A percentile compares a stretch with the other conserved stretches of the same genome.
These are phyloP conservation scores for Crucibulum laeve DNA, from an alignment of 768 basidiomycete genomes.

Conservation along the genomic window DNA sequence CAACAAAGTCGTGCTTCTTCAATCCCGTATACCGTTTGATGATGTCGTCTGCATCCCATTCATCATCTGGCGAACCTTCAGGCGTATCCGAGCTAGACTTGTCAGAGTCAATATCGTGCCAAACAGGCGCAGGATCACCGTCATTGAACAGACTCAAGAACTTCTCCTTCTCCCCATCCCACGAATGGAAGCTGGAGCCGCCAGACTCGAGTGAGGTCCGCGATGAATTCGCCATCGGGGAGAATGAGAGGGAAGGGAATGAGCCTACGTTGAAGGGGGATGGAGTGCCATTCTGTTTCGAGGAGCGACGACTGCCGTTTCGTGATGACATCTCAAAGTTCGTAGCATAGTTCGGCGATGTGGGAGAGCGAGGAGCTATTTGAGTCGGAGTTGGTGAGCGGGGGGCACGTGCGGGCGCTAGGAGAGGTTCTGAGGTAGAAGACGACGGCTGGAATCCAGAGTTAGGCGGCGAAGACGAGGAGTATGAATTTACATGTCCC, in stretches of 20 bases:
- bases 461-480: constrained; percentile 19
- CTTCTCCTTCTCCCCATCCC: constrained; percentile 61
- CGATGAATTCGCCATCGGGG: constrained; percentile 70
- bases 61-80: constrained; percentile 48
- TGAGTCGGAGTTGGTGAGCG: constrained; percentile 72
- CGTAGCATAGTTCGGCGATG: constrained; percentile 31
- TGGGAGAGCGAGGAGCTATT: constrained; percentile 45
- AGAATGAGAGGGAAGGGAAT: constrained; percentile 60
- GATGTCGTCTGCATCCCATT: constrained; percentile 61
- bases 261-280: constrained; percentile 49
- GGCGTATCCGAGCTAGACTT: constrained; percentile 42
- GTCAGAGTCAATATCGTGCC: constrained; percentile 60
- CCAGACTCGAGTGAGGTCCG: constrained; percentile 75
- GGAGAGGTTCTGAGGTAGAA: constrained; percentile 24
- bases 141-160: constrained; percentile 51
- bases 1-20: constrained; percentile 62
- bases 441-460: constrained; percentile 23
- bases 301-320: constrained; percentile 43
- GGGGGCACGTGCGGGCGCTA: constrained; percentile 31
- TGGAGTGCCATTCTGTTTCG: constrained; percentile 46
- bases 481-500: constrained; percentile 22
- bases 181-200: constrained; percentile 85
- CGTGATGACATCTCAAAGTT: constrained; percentile 38
- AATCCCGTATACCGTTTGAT: constrained; percentile 65
- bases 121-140: constrained; percentile 44